Conservation (phyloP, 2,329 filamentous ascomycete genomes). For the Colletotrichum sp. region DNA sequence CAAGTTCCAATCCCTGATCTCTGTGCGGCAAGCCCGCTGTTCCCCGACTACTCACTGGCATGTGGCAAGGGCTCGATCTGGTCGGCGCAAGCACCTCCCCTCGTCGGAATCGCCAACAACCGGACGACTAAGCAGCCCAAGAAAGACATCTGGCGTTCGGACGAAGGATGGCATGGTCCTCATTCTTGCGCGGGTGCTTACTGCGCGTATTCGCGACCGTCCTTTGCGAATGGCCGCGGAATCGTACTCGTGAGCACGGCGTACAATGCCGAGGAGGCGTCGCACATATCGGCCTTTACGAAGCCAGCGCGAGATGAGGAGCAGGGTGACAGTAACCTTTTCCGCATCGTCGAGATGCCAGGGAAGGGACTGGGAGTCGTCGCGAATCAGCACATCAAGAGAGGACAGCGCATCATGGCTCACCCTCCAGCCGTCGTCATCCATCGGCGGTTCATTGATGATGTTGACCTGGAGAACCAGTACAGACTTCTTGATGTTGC, state of each 20-base stretch:
- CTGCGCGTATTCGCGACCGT: slow-evolving; percentile 40
- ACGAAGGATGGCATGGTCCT: slow-evolving; percentile 19
- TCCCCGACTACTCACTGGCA: neutral
- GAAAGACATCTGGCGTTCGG: slow-evolving; percentile 18
- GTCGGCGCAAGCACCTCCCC: neutral
- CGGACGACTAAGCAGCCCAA: neutral
- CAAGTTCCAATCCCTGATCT: neutral
- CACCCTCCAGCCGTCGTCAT: slow-evolving; percentile 32
- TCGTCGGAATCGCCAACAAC: neutral
- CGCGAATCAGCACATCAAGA: slow-evolving; percentile 31
- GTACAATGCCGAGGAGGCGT: slow-evolving; percentile 13
- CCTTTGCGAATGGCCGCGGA: slow-evolving; percentile 40
- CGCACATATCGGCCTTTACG: neutral
- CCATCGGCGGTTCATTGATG: slow-evolving; percentile 25
- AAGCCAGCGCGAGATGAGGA: neutral
- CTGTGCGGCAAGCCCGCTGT: slow-evolving; percentile 11
- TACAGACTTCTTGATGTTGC: slow-evolving; percentile 30
- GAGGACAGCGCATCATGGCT: slow-evolving; percentile 35
- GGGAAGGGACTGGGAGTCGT: slow-evolving; percentile 36
- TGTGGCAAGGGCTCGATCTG: neutral
- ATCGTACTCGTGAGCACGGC: slow-evolving; percentile 42
- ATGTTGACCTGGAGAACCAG: slow-evolving; percentile 25
- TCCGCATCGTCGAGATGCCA: slow-evolving; percentile 23
- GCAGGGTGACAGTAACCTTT: neutral
- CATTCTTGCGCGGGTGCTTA: slow-evolving; percentile 16